These are phyloP conservation scores for Coemansia sp. DNA, from an alignment of 192 early-diverging fungal species.

Conservation along the genomic window DNA sequence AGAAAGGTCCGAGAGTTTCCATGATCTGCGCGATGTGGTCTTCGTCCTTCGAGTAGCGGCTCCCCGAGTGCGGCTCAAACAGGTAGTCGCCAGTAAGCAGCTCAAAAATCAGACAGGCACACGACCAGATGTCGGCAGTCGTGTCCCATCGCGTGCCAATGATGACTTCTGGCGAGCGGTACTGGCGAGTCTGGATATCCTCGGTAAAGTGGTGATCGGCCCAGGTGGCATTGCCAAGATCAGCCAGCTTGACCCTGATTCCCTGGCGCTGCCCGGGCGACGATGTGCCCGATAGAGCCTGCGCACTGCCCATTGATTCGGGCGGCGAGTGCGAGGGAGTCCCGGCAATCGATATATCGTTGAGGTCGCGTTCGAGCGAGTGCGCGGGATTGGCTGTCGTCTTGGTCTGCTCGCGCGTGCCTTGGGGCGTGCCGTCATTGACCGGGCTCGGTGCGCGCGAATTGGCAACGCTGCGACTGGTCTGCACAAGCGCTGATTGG, in stretches of 20 bases:
- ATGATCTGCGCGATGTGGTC: constrained; percentile 97
- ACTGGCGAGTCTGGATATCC: constrained; percentile 97
- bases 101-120: constrained; percentile 94
- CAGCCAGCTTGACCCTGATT: constrained; percentile 88
- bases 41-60: constrained; percentile 85
- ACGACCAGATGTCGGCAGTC: constrained; percentile 89
- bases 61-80: constrained; percentile 87
- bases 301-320: constrained; percentile 2
- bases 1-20: constrained; percentile 86
- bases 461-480: constrained; percentile 50
- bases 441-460: constrained; percentile 47
- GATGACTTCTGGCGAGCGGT: constrained; percentile 93
- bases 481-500: constrained; percentile 20
- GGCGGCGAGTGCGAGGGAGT: constrained; percentile 14
- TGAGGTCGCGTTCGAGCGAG: constrained; percentile 61
- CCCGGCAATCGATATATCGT: constrained; percentile 61
- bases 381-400: constrained; percentile 8
- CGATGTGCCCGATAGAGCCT: constrained; percentile 7
- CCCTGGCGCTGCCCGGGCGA: constrained; percentile 12
- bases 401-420: background rate
- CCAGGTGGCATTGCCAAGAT: constrained; percentile 97
- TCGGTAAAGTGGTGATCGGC: constrained; percentile 90
- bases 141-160: constrained; percentile 81
- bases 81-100: constrained; percentile 90
- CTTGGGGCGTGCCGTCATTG: background rate